Evolutionary conservation across 768 basidiomycete species (phyloP), one percentile per base, ranked within the genome.

Genomic region (Suillus bovinus): DNA sequence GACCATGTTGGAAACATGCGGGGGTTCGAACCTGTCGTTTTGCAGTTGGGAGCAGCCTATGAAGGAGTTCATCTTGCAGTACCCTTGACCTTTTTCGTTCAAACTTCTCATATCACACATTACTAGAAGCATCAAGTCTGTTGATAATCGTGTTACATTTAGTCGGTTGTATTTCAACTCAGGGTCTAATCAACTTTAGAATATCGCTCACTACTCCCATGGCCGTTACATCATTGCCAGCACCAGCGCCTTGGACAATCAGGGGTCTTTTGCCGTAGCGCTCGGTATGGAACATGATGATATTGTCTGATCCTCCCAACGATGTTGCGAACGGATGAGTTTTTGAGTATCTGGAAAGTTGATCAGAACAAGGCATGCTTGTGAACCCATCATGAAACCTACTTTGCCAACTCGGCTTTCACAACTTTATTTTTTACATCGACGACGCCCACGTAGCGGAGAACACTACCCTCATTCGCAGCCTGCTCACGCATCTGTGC

Each of bases 211-310:
- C 82, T 17, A 98, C 95, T 9, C 97, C 97, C 94, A 99, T 99
- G 0, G 97, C 97, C 36, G 97, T 99, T 16, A 99, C 96, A 29
- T 91, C 94, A 1, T 94, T 94, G n/a, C 97, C 97, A 0, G 97
- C 97, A 3, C 97, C 97, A 1, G 96, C 89, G 56, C 97, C 97
- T 70, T 98, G 96, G 38, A 99, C 83, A 63, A 99, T 93, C 61
- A 99, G 79, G 1, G 97, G 96, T 46, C 94, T 79, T 9, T 88
- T 84, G 3, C 89, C 87, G 71, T 99, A 99, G 46, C 97, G 82
- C 70, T 91, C 88, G 0, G 96, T 98, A 72, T 94, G 91, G 85
- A 99, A 98, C 81, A 97, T 92, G 73, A 99, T 86, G 72, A 99
- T 98, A 74, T 99, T 99, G 76, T 99, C 97, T 24, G 94, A 94